Base-by-base conservation (phyloP, 2,329 filamentous ascomycete genomes). In the Emergomyces orientalis region DNA sequence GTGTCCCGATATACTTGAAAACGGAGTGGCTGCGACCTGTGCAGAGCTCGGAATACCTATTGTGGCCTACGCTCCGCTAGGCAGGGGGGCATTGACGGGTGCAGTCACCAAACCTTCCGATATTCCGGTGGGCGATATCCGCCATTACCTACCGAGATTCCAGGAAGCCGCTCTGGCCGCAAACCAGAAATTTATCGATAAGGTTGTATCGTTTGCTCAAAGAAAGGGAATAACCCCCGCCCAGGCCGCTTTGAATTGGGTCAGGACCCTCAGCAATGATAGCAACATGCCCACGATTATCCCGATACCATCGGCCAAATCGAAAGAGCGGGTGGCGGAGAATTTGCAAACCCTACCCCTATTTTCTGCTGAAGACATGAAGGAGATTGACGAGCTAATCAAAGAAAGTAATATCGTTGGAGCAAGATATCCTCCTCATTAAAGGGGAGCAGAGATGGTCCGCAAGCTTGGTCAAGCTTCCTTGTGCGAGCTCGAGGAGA, bases 21-120 rank as follows among this genome's bases (percentile, higher is more conserved):
- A 87, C 65, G 84, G 80, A 22, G 78, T 87, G 1, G 81, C 82
- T 2, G 70, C 77, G 61, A 77, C 81, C 1, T 86, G 84, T 65
- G 80, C 77, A 1, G 80, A 85, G 70, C 74, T 84, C 1, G 75
- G 76, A 34, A 86, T 87, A 60, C 83, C 84, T 0, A 75, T 87
- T 52, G 73, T 85, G 11, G 81, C 81, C 1, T 86, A 87, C 75
- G 83, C 81, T 57, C 84, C 85, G 2, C 77, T 87, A 1, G 81
- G 83, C 27, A 76, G 81, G 8, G 85, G 85, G 0, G 82, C 84
- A 65, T 68, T 84, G 61, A 79, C 81, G 0, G 81, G 81, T 9
- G 71, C 79, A 56, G 75, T 83, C 68, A 79, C 74, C 63, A 79
- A 71, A 11, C 56, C 71, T 2, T 69, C 76, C 4, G 81, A 84